A percentile compares a stretch with the other conserved stretches of the same genome.
These are phyloP conservation scores for Fusarium sp. DNA, from an alignment of 2,329 filamentous ascomycete species.

Conservation along the genomic window DNA sequence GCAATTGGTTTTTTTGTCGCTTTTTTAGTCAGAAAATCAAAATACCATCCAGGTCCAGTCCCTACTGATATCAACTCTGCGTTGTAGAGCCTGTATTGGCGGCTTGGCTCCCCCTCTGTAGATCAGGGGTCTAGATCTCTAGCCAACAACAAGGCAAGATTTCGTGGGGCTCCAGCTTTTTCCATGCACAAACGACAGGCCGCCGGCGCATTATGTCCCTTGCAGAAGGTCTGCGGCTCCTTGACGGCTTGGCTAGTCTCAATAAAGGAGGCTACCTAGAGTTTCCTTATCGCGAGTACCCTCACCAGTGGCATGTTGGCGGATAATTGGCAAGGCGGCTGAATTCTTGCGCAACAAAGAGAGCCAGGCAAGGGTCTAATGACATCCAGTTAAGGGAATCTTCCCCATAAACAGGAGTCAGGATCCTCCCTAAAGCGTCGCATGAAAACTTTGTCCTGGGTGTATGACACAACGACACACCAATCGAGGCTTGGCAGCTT, in stretches of 20 bases:
- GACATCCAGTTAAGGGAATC: constrained; percentile 3
- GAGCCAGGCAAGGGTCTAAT: constrained; percentile 6
- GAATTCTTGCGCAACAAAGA: constrained; percentile 13
- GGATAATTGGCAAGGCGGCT: constrained; percentile 18
- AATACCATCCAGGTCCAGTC: constrained; percentile 27
- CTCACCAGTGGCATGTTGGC: constrained; percentile 5
- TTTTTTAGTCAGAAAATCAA: constrained; percentile 4
- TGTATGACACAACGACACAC: constrained; percentile 4
- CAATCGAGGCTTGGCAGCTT: constrained; percentile 12
- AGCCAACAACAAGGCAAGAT: constrained; percentile 35
- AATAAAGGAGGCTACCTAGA: constrained; percentile 18
- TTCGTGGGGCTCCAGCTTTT: constrained; percentile 46
- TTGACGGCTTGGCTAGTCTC: constrained; percentile 24
- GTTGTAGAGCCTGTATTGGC: constrained; percentile 17
- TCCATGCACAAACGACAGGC: constrained; percentile 34
- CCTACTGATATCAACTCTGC: neutral
- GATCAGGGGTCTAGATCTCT: constrained; percentile 44
- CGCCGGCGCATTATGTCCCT: constrained; percentile 38
- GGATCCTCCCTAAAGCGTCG: constrained; percentile 10
- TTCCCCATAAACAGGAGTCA: constrained; percentile 1
- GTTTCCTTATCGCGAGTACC: constrained; percentile 20
- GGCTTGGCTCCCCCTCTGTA: constrained; percentile 36
- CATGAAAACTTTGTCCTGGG: constrained; percentile 28
- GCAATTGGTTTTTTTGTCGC: constrained; percentile 20
- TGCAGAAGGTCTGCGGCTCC: constrained; percentile 44